Percentiles rank a stretch among this genome's conserved stretches.
Evolutionary conservation across 2,329 filamentous ascomycete genomes (phyloP).

Genomic region (Ceratocystis alfenasii): DNA sequence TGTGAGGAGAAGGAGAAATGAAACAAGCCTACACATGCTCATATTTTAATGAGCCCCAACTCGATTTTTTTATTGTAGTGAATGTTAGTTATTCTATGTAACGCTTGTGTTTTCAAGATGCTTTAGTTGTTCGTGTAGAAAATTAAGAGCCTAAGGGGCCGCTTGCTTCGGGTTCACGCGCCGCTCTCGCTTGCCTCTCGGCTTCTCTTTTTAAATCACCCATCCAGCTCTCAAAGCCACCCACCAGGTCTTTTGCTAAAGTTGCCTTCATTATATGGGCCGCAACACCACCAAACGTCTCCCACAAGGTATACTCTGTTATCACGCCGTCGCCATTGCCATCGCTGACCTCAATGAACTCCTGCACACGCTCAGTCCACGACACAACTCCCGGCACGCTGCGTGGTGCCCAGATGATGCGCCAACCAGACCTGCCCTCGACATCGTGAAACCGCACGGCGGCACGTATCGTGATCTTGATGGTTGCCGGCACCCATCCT

Average conservation of each 20-base stretch:
- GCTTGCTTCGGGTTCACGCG: too few relatives aligned
- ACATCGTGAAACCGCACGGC: slow-evolving; percentile 28
- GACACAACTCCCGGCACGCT: slow-evolving; percentile 28
- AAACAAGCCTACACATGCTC: not conserved
- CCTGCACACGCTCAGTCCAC: slow-evolving; percentile 34
- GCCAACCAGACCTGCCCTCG: slow-evolving; percentile 29
- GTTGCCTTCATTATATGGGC: slow-evolving; percentile 29
- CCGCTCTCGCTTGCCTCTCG: not conserved
- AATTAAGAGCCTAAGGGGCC: too few relatives aligned
- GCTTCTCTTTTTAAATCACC: slow-evolving; percentile 30
- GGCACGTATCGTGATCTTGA: slow-evolving; percentile 21
- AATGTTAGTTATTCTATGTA: too few relatives aligned
- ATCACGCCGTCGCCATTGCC: slow-evolving; percentile 22
- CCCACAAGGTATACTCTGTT: slow-evolving; percentile 34
- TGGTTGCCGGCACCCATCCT: not conserved
- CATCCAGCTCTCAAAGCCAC: slow-evolving; percentile 32
- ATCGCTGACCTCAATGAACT: slow-evolving; percentile 28
- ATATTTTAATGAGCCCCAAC: too few relatives aligned
- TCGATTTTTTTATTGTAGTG: too few relatives aligned
- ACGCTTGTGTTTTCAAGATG: too few relatives aligned
- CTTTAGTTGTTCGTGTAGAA: too few relatives aligned
- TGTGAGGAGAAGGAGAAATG: not conserved
- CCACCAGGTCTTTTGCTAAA: slow-evolving; percentile 28
- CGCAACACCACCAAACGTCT: slow-evolving; percentile 36
- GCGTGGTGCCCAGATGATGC: slow-evolving; percentile 32